These are phyloP conservation scores for Sporothrix inflata DNA, from an alignment of 2,329 filamentous ascomycete species.

Conservation along the genomic window DNA sequence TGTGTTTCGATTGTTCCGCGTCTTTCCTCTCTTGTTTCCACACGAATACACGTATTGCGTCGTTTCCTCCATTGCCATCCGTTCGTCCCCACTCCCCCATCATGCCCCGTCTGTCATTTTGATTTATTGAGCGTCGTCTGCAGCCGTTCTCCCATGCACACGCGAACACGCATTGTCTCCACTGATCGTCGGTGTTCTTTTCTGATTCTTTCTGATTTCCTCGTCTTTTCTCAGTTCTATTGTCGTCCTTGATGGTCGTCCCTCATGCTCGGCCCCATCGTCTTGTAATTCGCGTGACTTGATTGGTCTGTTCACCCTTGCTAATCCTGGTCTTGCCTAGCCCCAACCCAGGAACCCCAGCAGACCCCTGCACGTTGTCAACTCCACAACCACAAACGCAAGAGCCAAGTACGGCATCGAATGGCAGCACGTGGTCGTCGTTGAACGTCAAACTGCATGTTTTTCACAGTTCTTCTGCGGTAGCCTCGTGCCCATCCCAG, in stretches of 20 bases:
- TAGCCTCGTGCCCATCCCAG: neutral
- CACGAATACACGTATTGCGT: neutral
- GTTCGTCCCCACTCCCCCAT: neutral
- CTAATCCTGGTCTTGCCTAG: neutral
- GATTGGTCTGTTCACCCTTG: neutral
- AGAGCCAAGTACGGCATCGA: neutral
- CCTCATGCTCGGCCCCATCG: neutral
- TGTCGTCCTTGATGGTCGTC: neutral
- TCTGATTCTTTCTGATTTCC: neutral
- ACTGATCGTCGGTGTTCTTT: neutral
- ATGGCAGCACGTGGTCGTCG: slow-evolving; percentile 4
- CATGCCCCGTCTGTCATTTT: neutral
- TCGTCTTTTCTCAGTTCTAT: neutral
- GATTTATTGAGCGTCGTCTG: neutral
- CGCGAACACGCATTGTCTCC: neutral
- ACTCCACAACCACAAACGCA: neutral
- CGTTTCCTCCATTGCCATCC: neutral
- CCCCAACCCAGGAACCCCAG: neutral
- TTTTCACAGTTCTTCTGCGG: no score
- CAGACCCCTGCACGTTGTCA: slow-evolving; percentile 3
- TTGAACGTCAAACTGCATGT: no score
- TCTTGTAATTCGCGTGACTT: neutral
- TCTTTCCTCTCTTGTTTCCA: neutral
- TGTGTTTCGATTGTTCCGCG: neutral
- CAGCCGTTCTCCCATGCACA: neutral